Conservation (phyloP, 1,284 basidiomycete species). For the Cerioporus squamosus region DNA sequence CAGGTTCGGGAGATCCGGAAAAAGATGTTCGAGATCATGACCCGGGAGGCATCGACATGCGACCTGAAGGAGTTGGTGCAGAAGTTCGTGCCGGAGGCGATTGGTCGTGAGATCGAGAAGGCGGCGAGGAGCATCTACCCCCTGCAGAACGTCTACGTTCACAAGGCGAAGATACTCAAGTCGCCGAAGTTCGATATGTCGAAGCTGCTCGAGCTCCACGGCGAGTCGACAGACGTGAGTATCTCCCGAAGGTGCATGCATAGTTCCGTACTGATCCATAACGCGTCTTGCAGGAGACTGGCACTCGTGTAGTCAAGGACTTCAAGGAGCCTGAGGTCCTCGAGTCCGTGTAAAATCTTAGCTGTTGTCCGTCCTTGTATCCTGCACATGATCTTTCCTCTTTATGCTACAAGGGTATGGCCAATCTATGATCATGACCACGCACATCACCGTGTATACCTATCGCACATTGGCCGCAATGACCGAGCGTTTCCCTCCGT, state of each 20-base stretch:
- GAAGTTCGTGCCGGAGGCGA: slow-evolving; percentile 99
- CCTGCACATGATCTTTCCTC: slow-evolving; percentile 39
- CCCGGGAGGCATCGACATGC: slow-evolving; percentile 92
- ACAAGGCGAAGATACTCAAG: slow-evolving; percentile 98
- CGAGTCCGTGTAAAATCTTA: slow-evolving; percentile 72
- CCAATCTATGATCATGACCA: slow-evolving; percentile 44
- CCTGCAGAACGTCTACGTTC: slow-evolving; percentile 97
- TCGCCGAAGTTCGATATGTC: slow-evolving; percentile 95
- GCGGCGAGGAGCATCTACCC: slow-evolving; percentile 96
- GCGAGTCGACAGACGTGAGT: slow-evolving; percentile 90
- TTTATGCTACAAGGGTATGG: slow-evolving; percentile 46
- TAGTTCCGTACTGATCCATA: slow-evolving; percentile 14
- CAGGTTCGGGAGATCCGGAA: slow-evolving; percentile 98
- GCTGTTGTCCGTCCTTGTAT: slow-evolving; percentile 45
- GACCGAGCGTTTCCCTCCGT: too few relatives aligned
- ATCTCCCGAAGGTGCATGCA: background rate
- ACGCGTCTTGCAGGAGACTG: slow-evolving; percentile 74
- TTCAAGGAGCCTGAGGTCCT: slow-evolving; percentile 93
- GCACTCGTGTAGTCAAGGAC: slow-evolving; percentile 86
- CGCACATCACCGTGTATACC: slow-evolving; percentile 3
- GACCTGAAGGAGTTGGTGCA: slow-evolving; percentile 98
- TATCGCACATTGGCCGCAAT: background rate
- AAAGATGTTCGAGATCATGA: slow-evolving; percentile 99
- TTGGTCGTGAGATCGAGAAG: slow-evolving; percentile 99
- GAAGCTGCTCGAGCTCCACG: slow-evolving; percentile 96